Base-by-base conservation (phyloP, 495 filamentous ascomycete genomes). In the Penicillium canariense region DNA sequence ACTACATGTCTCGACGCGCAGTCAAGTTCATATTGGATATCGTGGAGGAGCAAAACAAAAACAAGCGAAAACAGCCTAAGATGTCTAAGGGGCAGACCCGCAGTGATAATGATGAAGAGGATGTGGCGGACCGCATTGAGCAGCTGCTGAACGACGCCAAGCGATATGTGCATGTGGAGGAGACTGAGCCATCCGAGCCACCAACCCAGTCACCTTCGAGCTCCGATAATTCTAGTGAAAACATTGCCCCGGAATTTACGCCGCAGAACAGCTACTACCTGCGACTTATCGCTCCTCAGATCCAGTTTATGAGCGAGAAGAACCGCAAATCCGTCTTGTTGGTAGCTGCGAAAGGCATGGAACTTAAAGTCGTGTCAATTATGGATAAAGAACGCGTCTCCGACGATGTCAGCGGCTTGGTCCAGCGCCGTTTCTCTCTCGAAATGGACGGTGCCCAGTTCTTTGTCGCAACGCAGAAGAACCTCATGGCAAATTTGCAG, bases 1-100 rank as follows among this genome's bases (percentile, higher is more conserved):
- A 98, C 73, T 98, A 98, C 72, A 86, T 97, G 78, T 96, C 94
- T 18, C 83, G 94, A 35, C 83, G 91, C 54, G 95, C 94, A 14
- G 89, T 98, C 62, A 98, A 97, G 65, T 98, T 98, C 70, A 96
- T 98, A 55, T 76, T 97, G 9, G 94, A 98, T 65, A 96, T 98
- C 28, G 89, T 98, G 11, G 90, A 96, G 30, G 94, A 97, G 63
- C 94, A 97, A 62, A 83, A 83, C 55, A 91, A 79, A 60, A 75
- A 73, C 38, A 85, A 75, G 71, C 81, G 61, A 77, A 82, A 71
- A 52, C 66, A 66, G 55, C 58, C 66, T 3, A 69, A 69, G 44
- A 57, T 67, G 46, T 71, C 68, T 32, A 68, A 64, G 20, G 48
- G 54, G 7, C 48, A 53, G 11, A 59, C 62, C 32, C 62, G 56